A percentile compares a stretch with the other conserved stretches of the same genome.
Conservation (phyloP, 2,329 filamentous ascomycete species). For the Fusarium sp. region DNA sequence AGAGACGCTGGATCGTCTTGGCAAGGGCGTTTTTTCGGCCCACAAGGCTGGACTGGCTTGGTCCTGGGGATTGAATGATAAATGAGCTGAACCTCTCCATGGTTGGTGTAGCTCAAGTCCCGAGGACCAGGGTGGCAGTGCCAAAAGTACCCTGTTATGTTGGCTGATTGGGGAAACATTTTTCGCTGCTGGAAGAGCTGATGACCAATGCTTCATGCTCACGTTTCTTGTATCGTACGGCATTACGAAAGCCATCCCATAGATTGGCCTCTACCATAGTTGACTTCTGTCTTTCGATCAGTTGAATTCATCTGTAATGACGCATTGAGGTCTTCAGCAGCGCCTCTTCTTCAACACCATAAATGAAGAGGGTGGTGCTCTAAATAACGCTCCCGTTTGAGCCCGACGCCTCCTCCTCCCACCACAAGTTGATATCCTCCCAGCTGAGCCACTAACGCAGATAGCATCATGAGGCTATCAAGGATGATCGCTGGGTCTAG, state of each 20-base stretch:
- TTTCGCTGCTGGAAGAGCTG: constrained; percentile 3
- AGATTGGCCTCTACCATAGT: not conserved
- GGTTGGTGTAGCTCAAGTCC: constrained; percentile 2
- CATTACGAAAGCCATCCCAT: not conserved
- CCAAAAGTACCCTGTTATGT: constrained; percentile 26
- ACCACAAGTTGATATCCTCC: not conserved
- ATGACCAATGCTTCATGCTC: constrained; percentile 1
- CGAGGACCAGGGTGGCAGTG: not conserved
- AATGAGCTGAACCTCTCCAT: constrained; percentile 9
- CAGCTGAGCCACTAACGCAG: not conserved
- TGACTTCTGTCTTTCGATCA: not conserved
- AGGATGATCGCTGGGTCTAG: not conserved
- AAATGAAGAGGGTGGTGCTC: not conserved
- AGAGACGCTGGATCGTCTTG: constrained; percentile 7
- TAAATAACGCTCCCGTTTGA: not conserved
- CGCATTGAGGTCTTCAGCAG: not conserved
- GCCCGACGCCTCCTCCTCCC: not conserved
- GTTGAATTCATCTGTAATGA: not conserved
- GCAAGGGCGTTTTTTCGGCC: constrained; percentile 4
- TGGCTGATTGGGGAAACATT: constrained; percentile 16
- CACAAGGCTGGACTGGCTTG: constrained; percentile 32
- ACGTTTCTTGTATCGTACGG: not conserved
- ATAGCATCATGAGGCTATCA: not conserved
- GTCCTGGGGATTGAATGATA: constrained; percentile 19
- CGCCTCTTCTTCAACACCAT: not conserved